Conservation (phyloP, 441 rosid genomes). For the Populus hybrid region DNA sequence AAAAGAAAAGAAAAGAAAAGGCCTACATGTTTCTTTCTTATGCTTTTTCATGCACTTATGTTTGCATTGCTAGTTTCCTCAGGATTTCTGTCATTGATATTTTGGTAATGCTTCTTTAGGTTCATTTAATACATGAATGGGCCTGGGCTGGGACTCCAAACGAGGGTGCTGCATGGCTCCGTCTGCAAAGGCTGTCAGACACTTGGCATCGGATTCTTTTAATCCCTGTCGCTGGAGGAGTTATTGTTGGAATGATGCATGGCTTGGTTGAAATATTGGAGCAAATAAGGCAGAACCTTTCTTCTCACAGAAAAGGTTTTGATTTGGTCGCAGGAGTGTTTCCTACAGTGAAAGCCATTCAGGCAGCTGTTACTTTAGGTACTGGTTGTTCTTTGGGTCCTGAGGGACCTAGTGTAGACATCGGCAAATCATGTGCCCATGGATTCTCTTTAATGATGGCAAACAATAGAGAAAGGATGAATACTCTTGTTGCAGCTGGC, state of each 20-base stretch:
- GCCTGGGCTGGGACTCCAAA: slow-evolving; percentile 98
- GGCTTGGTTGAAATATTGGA: slow-evolving; percentile 83
- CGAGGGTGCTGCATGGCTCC: slow-evolving; percentile 98
- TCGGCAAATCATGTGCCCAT: slow-evolving; percentile 91
- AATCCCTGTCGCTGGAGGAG: slow-evolving; percentile 91
- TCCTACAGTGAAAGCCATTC: slow-evolving; percentile 84
- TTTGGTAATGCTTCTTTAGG: slow-evolving; percentile 39
- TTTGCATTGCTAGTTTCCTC: neutral
- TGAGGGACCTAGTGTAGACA: slow-evolving; percentile 96
- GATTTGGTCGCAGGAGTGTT: slow-evolving; percentile 81
- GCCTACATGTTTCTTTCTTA: neutral
- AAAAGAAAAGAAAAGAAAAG: no score
- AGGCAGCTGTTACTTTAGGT: slow-evolving; percentile 92
- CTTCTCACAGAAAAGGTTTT: slow-evolving; percentile 65
- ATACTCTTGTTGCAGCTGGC: slow-evolving; percentile 95
- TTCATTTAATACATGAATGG: slow-evolving; percentile 90
- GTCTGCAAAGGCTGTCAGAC: slow-evolving; percentile 74
- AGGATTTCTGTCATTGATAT: slow-evolving; percentile 3
- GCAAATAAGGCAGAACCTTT: slow-evolving; percentile 68
- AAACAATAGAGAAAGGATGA: slow-evolving; percentile 89
- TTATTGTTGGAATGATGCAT: slow-evolving; percentile 96
- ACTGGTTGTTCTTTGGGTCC: slow-evolving; percentile 97
- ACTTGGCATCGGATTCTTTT: slow-evolving; percentile 96
- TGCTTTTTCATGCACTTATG: slow-evolving; percentile 1
- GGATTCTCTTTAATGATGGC: slow-evolving; percentile 93